Conservation (phyloP, 2,329 filamentous ascomycete genomes). For the Plenodomus biglobosus region DNA sequence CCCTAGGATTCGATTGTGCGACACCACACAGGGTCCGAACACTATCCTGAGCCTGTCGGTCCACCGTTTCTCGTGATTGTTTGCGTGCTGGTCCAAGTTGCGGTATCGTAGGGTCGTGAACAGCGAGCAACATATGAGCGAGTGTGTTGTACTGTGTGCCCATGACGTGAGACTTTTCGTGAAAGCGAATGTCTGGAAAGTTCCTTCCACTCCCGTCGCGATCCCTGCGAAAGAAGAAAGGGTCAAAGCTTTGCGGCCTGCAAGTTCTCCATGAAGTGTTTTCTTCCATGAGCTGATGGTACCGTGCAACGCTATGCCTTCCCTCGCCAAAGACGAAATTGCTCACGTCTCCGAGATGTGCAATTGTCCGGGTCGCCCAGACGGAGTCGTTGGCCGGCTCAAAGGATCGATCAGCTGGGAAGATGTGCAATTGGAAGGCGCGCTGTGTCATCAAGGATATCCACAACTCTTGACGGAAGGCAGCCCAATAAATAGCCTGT, state of each 20-base stretch:
- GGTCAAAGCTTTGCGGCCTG: conserved; percentile 40
- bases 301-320: conserved; percentile 34
- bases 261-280: conserved; percentile 38
- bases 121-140: conserved; percentile 40
- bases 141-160: conserved; percentile 41
- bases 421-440: conserved; percentile 41
- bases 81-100: conserved; percentile 40
- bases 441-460: conserved; percentile 43
- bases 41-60: conserved; percentile 38
- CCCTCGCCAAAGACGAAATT: conserved; percentile 42
- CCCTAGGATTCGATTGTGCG: conserved; percentile 37
- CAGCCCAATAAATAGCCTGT: conserved; percentile 44
- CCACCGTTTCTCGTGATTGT: conserved; percentile 34
- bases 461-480: conserved; percentile 44
- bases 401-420: conserved; percentile 44
- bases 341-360: conserved; percentile 42
- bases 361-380: conserved; percentile 49
- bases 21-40: conserved; percentile 42
- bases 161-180: conserved; percentile 40
- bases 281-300: conserved; percentile 37
- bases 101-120: conserved; percentile 42
- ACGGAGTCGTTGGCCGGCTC: conserved; percentile 45
- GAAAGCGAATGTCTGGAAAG: conserved; percentile 41
- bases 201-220: conserved; percentile 36
- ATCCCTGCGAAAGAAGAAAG: conserved; percentile 38